These are phyloP conservation scores for Ocimum tenuiflorum DNA, from an alignment of 257 asterid genomes.

Conservation along the genomic window DNA sequence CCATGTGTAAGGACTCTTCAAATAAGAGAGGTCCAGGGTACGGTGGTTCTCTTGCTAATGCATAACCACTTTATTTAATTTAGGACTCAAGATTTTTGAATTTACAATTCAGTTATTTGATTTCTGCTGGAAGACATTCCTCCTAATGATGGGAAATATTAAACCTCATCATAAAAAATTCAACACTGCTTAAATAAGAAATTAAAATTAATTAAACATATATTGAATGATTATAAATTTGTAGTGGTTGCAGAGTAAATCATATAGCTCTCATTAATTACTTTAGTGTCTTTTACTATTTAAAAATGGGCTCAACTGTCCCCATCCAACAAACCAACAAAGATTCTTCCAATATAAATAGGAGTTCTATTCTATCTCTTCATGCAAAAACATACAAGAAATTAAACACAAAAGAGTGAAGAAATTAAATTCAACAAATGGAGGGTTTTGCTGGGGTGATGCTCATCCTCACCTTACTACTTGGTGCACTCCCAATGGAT, in stretches of 20 bases:
- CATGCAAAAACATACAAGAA: slow-evolving; percentile 4
- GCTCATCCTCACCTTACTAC: slow-evolving; percentile 20
- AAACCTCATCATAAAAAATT: too few species aligned
- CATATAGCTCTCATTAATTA: neutral
- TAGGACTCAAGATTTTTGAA: too few species aligned
- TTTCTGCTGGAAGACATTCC: too few species aligned
- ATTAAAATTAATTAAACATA: neutral
- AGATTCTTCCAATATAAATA: slow-evolving; percentile 9
- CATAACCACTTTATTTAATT: too few species aligned
- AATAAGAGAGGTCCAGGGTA: too few species aligned
- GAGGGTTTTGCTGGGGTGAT: slow-evolving; percentile 29
- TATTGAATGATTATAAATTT: slow-evolving; percentile 1
- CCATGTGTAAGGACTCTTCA: too few species aligned
- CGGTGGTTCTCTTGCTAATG: too few species aligned
- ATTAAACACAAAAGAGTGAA: neutral
- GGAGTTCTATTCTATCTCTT: neutral
- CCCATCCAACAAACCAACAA: neutral
- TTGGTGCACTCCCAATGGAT: slow-evolving; percentile 25
- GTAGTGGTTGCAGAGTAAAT: slow-evolving; percentile 23
- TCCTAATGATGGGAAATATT: too few species aligned
- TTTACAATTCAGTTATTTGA: too few species aligned
- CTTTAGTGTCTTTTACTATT: neutral
- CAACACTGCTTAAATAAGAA: too few species aligned
- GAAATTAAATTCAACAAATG: slow-evolving; percentile 14
- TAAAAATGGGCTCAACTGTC: neutral